Evolutionary conservation across 805 yeast genomes (phyloP).

Genomic region (Candida gorgasii): DNA sequence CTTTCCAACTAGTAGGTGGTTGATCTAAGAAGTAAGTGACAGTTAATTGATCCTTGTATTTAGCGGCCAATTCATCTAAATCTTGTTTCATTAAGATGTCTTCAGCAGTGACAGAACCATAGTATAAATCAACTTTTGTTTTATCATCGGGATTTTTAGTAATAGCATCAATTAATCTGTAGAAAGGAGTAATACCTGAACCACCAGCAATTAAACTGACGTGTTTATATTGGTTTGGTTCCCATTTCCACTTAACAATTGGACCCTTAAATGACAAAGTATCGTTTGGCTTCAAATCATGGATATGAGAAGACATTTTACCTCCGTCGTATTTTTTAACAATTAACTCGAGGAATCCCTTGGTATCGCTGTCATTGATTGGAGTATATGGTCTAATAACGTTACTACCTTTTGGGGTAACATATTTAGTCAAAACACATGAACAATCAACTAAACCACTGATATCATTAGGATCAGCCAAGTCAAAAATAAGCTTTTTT

Average conservation of each 20-base stretch:
- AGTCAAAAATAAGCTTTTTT: slow-evolving; percentile 67
- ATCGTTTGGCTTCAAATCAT: slow-evolving; percentile 71
- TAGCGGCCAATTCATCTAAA: slow-evolving; percentile 65
- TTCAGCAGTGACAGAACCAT: slow-evolving; percentile 74
- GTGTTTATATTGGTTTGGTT: slow-evolving; percentile 77
- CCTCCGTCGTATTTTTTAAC: slow-evolving; percentile 86
- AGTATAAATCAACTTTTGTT: slow-evolving; percentile 80
- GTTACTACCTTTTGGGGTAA: slow-evolving; percentile 78
- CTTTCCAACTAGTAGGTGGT: slow-evolving; percentile 49
- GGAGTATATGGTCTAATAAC: slow-evolving; percentile 94
- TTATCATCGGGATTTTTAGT: slow-evolving; percentile 80
- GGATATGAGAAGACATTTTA: slow-evolving; percentile 75
- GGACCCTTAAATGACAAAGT: slow-evolving; percentile 93
- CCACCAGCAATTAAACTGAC: slow-evolving; percentile 93
- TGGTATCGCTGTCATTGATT: slow-evolving; percentile 62
- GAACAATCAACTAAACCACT: slow-evolving; percentile 83
- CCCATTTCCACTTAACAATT: slow-evolving; percentile 86
- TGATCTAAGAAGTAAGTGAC: slow-evolving; percentile 80
- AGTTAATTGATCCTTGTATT: slow-evolving; percentile 75
- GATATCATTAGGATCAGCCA: slow-evolving; percentile 63
- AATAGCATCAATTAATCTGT: slow-evolving; percentile 78
- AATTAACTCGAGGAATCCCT: slow-evolving; percentile 77
- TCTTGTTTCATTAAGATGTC: slow-evolving; percentile 82
- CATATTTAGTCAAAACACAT: slow-evolving; percentile 75
- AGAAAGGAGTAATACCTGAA: slow-evolving; percentile 94